Base-by-base conservation (phyloP, 495 filamentous ascomycete species). In the Hapsidospora chrysogenum region DNA sequence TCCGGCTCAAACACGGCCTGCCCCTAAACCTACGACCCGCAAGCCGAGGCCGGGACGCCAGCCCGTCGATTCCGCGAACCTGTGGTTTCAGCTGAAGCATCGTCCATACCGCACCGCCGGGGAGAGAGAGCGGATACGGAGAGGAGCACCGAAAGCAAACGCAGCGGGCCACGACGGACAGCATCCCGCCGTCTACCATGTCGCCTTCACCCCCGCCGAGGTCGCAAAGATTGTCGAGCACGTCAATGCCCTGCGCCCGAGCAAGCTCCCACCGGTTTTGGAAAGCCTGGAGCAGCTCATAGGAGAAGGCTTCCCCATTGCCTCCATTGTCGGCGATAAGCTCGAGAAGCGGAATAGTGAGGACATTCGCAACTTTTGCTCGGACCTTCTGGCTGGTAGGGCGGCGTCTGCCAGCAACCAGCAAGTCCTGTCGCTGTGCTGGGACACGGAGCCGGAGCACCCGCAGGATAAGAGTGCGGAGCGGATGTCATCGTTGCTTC, bases 161-260 rank as follows among this genome's bases (percentile, higher is more conserved):
- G 42, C 15, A n/a, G n/a, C n/a, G n/a, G n/a, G n/a, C n/a, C n/a
- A n/a, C n/a, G n/a, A n/a, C n/a, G n/a, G n/a, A n/a, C n/a, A n/a
- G n/a, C n/a, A n/a, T n/a, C n/a, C n/a, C n/a, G n/a, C n/a, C n/a
- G 45, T 48, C 3, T 48, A 59, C 16, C 61, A 66, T 29, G 54
- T 66, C 6, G 61, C 63, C 40, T 61, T 66, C 19, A 61, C 57
- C 33, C 34, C 55, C 19, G 63, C 68, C 39, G 74, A 81, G 46
- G 54, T 60, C 15, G 58, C 64, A 52, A 32, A 27, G 26, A 25
- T 36, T 22, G 17, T 10, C 16, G 16, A 6, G n/a, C 20, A 10
- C 4, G 0, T 36, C 23, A 3, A 15, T 23, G 30, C 17, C 27
- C 32, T n/a, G n/a, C 26, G 2, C 17, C 5, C 10, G 18, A 33